Evolutionary conservation across 345 rosid species (phyloP), one percentile per base, ranked within the genome.

Genomic region (Acer campestre): DNA sequence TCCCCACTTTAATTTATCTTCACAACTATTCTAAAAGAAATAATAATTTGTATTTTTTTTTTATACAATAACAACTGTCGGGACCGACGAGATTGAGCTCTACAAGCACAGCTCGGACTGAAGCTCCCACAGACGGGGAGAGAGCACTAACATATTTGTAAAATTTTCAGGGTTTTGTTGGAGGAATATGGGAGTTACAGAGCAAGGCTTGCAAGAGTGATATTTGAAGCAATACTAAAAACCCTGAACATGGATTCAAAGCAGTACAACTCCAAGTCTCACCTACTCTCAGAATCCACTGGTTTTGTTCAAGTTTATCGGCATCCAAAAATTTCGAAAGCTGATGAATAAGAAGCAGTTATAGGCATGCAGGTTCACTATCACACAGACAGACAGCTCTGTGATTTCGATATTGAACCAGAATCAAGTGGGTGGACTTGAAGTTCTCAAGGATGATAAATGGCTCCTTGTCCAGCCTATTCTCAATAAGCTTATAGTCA

Each of bases 301-400:
- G 97, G 93, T 10, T 61, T 81, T 3, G 1, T 93, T 22, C 86
- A 95, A 2, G 82, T 88, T 81, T 90, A 93, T 61, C 82, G 94
- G n/a, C 90, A 95, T 77, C 93, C 93, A 0, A 29, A 53, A 18
- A 76, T 74, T 61, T 5, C 76, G 2, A 23, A 69, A 3, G 75
- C 65, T 0, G 16, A 53, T 1, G 68, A 83, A 75, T 68, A 83
- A 75, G 73, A 63, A 11, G 55, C 79, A 42, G 73, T 31, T 31
- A 7, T 42, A 42, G 97, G 99, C 17, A 82, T 95, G 90, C 88
- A 77, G 48, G 84, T 82, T 31, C 99, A 95, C 81, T n/a, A n/a
- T n/a, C n/a, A n/a, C n/a, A n/a, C n/a, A n/a, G n/a, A 89, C 93
- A 0, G 97, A 95, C 64, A 95, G 99, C 84, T 93, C 98, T 0